These are phyloP conservation scores for Calonectria hongkongensis DNA, from an alignment of 2,329 filamentous ascomycete species.

Conservation along the genomic window DNA sequence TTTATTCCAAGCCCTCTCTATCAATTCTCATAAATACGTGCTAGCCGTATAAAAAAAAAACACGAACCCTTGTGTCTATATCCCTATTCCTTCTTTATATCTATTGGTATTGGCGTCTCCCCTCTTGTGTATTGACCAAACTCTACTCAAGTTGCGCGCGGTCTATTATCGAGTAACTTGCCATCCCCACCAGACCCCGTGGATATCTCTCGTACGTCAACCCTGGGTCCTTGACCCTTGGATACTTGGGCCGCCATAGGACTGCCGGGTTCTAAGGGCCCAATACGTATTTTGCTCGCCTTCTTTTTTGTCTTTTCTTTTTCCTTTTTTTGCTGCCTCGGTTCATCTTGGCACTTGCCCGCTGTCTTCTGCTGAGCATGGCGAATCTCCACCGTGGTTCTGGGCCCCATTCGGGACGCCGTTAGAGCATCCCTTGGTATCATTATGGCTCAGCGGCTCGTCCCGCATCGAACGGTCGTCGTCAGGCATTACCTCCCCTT, in stretches of 20 bases:
- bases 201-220: slow-evolving; percentile 40
- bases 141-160: slow-evolving; percentile 15
- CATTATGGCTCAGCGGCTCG: slow-evolving; percentile 56
- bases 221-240: slow-evolving; percentile 18
- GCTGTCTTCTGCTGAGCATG: slow-evolving; percentile 6
- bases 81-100: slow-evolving; percentile 24
- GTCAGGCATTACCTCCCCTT: slow-evolving; percentile 74
- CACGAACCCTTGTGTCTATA: slow-evolving; percentile 32
- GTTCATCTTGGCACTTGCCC: slow-evolving; percentile 6
- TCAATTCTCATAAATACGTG: neutral
- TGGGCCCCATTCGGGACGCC: slow-evolving; percentile 36
- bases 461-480: slow-evolving; percentile 59
- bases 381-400: slow-evolving; percentile 28
- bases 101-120: neutral
- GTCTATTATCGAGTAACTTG: slow-evolving; percentile 41
- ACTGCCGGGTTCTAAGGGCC: neutral
- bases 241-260: slow-evolving; percentile 24
- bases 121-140: slow-evolving; percentile 13
- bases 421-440: slow-evolving; percentile 37
- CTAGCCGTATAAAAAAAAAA: neutral
- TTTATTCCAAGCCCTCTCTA: slow-evolving; percentile 19
- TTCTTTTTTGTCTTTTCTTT: neutral
- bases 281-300: slow-evolving; percentile 11
- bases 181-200: slow-evolving; percentile 29
- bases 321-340: neutral